Conservation (phyloP, 1,284 basidiomycete species). For the Rhodotorula sp. region DNA sequence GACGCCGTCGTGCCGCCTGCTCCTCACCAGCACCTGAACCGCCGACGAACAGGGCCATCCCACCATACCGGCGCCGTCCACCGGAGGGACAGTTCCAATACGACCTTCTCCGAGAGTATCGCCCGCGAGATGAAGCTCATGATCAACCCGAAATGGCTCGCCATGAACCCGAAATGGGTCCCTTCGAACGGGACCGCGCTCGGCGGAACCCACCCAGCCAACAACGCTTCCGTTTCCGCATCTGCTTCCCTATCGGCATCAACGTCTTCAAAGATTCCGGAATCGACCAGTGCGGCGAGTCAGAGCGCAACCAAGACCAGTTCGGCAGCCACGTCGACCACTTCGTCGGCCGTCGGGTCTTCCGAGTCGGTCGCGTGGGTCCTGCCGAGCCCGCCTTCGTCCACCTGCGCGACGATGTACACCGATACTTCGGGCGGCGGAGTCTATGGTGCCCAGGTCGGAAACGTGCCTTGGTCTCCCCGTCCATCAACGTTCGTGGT, state of each 20-base stretch:
- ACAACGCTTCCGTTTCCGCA: too few species aligned
- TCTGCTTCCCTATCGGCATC: too few species aligned
- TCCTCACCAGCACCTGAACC: neutral
- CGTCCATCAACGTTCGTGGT: constrained; percentile 34
- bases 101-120: neutral
- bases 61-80: neutral
- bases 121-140: neutral
- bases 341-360: constrained; percentile 1
- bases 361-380: constrained; percentile 4
- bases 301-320: neutral
- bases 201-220: too few species aligned
- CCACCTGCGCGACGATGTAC: constrained; percentile 25
- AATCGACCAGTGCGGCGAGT: neutral
- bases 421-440: constrained; percentile 22
- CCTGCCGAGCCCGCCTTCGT: constrained; percentile 16
- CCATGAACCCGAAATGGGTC: constrained; percentile 15
- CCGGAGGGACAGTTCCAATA: neutral
- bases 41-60: neutral
- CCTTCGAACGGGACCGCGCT: neutral
- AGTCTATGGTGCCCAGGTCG: constrained; percentile 33
- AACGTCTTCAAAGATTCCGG: neutral
- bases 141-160: constrained; percentile 22
- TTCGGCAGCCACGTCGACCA: neutral
- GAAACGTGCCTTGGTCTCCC: constrained; percentile 13
- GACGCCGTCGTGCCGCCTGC: too few species aligned